Conservation (phyloP, 352 stramenopile species). For the Globisporangium abappressorium region DNA sequence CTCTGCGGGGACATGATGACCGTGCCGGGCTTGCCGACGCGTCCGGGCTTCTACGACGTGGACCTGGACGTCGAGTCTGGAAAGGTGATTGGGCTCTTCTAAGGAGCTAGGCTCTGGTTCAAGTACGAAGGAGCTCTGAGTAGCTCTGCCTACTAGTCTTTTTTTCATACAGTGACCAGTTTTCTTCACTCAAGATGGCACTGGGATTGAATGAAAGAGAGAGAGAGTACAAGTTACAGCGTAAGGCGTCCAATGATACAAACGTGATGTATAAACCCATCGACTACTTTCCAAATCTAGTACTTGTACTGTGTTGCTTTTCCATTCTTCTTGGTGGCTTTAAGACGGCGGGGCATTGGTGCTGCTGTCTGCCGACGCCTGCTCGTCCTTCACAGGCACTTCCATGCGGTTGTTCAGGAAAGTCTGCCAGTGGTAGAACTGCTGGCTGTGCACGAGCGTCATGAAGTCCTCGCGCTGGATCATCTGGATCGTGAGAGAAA, state of each 20-base stretch:
- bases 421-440: slow-evolving; percentile 90
- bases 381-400: slow-evolving; percentile 20
- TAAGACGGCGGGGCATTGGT: not conserved
- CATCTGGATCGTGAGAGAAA: slow-evolving; percentile 36
- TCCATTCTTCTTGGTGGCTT: not conserved
- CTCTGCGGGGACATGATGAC: slow-evolving; percentile 98
- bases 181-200: not conserved
- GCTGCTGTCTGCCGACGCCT: slow-evolving; percentile 13
- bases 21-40: slow-evolving; percentile 97
- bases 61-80: slow-evolving; percentile 94
- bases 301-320: not conserved
- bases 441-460: slow-evolving; percentile 82
- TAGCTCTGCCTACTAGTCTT: not conserved
- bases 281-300: not conserved
- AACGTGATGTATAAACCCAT: not conserved
- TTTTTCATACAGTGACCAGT: not conserved
- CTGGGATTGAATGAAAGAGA: not conserved
- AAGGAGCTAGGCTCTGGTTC: slow-evolving; percentile 14
- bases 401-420: slow-evolving; percentile 81
- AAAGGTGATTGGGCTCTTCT: slow-evolving; percentile 96
- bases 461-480: slow-evolving; percentile 86
- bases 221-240: not conserved
- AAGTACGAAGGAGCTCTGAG: no score
- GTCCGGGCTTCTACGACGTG: slow-evolving; percentile 98
- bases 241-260: not conserved